Evolutionary conservation across 2,329 filamentous ascomycete species (phyloP), one percentile per base, ranked within the genome.

Genomic region (Paraconiothyrium sp.): DNA sequence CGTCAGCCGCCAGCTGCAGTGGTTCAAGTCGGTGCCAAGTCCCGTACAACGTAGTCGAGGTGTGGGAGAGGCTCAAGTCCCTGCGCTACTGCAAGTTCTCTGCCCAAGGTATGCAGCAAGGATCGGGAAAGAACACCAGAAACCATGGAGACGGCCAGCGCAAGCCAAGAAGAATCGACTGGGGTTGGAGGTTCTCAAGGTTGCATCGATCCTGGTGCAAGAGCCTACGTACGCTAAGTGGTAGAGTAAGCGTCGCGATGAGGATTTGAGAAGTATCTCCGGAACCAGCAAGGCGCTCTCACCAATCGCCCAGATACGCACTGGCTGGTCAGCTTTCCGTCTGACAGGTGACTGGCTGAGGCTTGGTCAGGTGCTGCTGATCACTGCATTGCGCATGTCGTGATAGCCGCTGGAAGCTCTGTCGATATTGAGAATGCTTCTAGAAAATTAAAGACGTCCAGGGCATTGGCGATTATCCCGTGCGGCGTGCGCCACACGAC

Each of bases 1-100:
- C 62, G 60, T 60, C 56, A 62, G 61, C 61, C 46, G 59, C 56
- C 59, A 67, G 58, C 63, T 62, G 55, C 66, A 72, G 59, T 66
- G 60, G 60, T 49, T 32, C 64, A 69, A 67, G 72, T 73, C 72
- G 56, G 68, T 58, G 67, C 72, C 71, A 77, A 72, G 68, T 62
- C 61, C 47, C 58, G 54, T 54, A 55, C 59, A 67, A 63, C 67
- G 65, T 61, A 59, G 51, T 34, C 30, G 54, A n/a, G 52, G 39
- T 49, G 34, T 57, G 39, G 68, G 56, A 72, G 71, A 74, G 69
- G 72, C 69, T 46, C 55, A 60, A 60, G 56, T 72, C 64, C 62
- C 56, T 61, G 44, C 64, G 34, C 24, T 64, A 64, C 67, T 72
- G 71, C 72, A 63, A 61, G 54, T 57, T 67, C 64, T 66, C 67